Percentiles rank a stretch among this genome's conserved stretches.
Evolutionary conservation across 495 filamentous ascomycete genomes (phyloP).

Genomic region (Xylaria cubensis): DNA sequence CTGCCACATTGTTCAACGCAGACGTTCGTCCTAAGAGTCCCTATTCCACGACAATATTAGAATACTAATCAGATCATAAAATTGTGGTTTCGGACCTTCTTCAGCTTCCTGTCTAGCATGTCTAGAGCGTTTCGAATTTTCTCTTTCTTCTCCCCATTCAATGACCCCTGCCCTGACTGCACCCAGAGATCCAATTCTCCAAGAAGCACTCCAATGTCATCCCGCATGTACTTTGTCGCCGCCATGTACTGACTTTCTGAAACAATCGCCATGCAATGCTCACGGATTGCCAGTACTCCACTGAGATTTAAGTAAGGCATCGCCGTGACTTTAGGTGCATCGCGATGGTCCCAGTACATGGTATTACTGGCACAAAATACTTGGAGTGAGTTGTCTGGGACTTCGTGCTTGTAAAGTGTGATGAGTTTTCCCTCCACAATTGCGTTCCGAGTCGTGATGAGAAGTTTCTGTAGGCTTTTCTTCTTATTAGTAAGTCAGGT

Average conservation of each 20-base stretch:
- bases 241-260: constrained; percentile 44
- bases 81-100: constrained; percentile 28
- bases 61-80: not conserved
- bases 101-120: constrained; percentile 32
- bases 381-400: constrained; percentile 30
- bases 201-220: constrained; percentile 44
- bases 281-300: constrained; percentile 43
- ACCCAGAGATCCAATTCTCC: constrained; percentile 48
- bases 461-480: constrained; percentile 14
- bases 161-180: constrained; percentile 43
- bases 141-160: constrained; percentile 42
- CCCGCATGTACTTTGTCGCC: constrained; percentile 40
- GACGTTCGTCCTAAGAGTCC: constrained; percentile 8
- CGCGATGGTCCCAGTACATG: constrained; percentile 45
- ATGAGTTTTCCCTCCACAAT: constrained; percentile 35
- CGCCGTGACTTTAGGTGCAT: constrained; percentile 25
- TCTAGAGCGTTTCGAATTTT: constrained; percentile 35
- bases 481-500: not conserved
- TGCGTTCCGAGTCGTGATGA: constrained; percentile 44
- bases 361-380: constrained; percentile 50
- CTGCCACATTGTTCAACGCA: constrained; percentile 2
- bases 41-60: constrained; percentile 3
- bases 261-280: constrained; percentile 46
- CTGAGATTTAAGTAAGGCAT: constrained; percentile 44
- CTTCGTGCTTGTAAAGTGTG: constrained; percentile 31